Conservation (phyloP, 805 yeast genomes). For the Candida chauliodis region DNA sequence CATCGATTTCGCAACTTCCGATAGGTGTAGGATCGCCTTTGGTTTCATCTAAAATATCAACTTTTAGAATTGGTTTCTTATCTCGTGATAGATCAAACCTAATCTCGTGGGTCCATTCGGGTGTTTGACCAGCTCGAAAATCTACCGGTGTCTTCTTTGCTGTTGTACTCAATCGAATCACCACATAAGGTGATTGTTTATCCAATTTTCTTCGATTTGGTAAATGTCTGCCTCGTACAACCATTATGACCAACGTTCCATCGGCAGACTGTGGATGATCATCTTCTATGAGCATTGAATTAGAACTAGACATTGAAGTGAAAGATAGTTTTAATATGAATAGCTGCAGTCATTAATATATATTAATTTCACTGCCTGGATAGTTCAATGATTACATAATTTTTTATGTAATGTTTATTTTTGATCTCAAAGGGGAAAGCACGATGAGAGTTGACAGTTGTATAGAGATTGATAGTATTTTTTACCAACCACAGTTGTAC, state of each 20-base stretch:
- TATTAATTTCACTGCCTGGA: slow-evolving; percentile 1
- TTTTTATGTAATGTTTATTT: neutral
- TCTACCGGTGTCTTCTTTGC: slow-evolving; percentile 78
- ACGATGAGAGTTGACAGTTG: neutral
- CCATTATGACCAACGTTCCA: slow-evolving; percentile 67
- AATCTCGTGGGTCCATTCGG: slow-evolving; percentile 78
- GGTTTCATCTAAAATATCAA: slow-evolving; percentile 80
- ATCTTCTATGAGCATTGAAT: neutral
- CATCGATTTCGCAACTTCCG: slow-evolving; percentile 77
- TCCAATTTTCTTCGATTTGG: slow-evolving; percentile 85
- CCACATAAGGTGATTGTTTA: slow-evolving; percentile 90
- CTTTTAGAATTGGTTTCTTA: slow-evolving; percentile 57
- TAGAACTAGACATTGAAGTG: neutral
- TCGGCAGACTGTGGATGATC: slow-evolving; percentile 35
- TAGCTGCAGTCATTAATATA: no score
- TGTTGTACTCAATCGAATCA: slow-evolving; percentile 74
- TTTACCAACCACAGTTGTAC: no score
- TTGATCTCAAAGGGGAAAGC: neutral
- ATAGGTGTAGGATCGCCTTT: slow-evolving; percentile 84
- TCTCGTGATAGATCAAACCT: slow-evolving; percentile 65
- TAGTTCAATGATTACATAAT: slow-evolving; percentile 1
- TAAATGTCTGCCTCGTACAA: slow-evolving; percentile 77
- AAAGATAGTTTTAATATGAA: neutral
- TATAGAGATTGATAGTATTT: neutral
- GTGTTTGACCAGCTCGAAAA: slow-evolving; percentile 90